Evolutionary conservation across 345 rosid species (phyloP).

Genomic region (Dimocarpus longan): DNA sequence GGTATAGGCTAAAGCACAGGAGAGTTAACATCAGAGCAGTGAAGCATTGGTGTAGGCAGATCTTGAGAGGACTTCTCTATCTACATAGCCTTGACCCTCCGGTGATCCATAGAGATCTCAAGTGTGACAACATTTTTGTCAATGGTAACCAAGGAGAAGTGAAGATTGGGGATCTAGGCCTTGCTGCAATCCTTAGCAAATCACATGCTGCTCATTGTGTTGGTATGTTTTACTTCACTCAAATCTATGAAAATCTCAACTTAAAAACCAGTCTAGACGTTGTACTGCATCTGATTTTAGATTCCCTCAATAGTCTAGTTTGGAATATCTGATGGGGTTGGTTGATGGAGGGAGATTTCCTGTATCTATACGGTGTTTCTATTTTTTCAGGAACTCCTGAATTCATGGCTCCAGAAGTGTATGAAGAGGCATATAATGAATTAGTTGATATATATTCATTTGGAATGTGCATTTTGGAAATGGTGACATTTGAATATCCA

Average conservation of each 20-base stretch:
- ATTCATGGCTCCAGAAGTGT: conserved; percentile 99
- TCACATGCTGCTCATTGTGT: conserved; percentile 94
- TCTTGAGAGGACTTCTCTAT: conserved; percentile 78
- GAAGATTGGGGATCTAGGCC: conserved; percentile 97
- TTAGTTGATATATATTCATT: conserved; percentile 96
- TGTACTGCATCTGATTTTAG: not conserved
- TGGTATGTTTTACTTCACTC: conserved; percentile 50
- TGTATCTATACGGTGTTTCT: conserved; percentile 11
- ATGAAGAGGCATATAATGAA: conserved; percentile 94
- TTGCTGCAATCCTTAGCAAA: conserved; percentile 83
- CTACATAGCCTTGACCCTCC: conserved; percentile 91
- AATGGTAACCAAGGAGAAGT: conserved; percentile 98
- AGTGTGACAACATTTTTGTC: conserved; percentile 91
- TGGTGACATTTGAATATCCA: conserved; percentile 98
- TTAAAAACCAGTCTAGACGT: conserved; percentile 11
- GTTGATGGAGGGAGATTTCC: conserved; percentile 8
- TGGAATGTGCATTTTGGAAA: conserved; percentile 97
- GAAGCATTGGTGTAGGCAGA: conserved; percentile 96
- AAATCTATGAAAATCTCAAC: not conserved
- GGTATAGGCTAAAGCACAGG: conserved; percentile 83
- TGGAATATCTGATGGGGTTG: not conserved
- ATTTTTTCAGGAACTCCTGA: conserved; percentile 88
- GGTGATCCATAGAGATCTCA: conserved; percentile 94
- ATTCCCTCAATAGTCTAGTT: not conserved
- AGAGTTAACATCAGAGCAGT: conserved; percentile 87